Base-by-base conservation (phyloP, 208 protist genomes). In the Novymonas esmeraldas region DNA sequence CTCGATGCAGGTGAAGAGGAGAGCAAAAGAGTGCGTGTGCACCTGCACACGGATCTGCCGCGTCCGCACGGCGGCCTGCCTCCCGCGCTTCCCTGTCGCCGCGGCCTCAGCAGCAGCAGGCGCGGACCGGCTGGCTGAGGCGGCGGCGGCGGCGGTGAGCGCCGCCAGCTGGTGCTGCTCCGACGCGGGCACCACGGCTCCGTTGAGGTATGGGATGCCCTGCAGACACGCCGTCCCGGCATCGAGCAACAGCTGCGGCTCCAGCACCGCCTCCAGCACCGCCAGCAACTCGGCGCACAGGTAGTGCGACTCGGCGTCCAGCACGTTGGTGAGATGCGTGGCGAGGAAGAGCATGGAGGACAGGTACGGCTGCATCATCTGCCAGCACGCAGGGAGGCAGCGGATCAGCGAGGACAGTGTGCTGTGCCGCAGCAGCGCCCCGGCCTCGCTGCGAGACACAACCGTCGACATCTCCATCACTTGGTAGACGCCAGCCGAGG, bases 201-300 rank as follows among this genome's bases (percentile, higher is more conserved):
- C 62, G 59, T 78, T 80, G 14, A 70, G 70, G 75, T 87, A 82
- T 18, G 65, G 36, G 33, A 86, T 76, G 31, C 87, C 90, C 26
- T 79, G 81, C 64, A 95, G 56, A 55, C 86, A 92, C n/a, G 71
- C 68, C 11, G 78, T 74, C 50, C 73, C 81, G 6, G 85, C 88
- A 36, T 85, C 81, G 48, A 96, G 70, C 55, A 96, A 84, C 38
- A 96, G 38, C 66, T 92, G 91, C 34, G 91, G 91, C 69, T 92
- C 87, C 52, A 96, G 73, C 36, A 93, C 60, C n/a, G 88, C 88
- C 81, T 94, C 87, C 64, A 96, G 64, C 77, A 93, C 81, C 13
- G 87, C 72, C 60, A 96, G 76, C 66, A 90, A 68, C 73, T 96
- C 91, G 31, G 61, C 73, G 67, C 80, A 88, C 26, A 88, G 70